Base-by-base conservation (phyloP, 2,329 filamentous ascomycete species). In the Penicillium concentricum region DNA sequence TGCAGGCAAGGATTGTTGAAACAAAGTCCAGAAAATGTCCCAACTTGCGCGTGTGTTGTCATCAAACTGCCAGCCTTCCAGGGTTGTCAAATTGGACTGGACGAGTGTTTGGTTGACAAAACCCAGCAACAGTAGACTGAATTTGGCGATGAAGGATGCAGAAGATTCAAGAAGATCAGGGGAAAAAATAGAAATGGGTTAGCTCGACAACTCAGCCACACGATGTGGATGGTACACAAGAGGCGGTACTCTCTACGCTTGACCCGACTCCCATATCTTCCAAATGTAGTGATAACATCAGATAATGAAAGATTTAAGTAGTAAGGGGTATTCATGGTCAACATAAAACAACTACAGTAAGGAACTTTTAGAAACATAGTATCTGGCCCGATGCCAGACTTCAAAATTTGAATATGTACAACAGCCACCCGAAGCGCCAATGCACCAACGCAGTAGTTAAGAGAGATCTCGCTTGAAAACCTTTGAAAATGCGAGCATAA, bases 1-100 rank as follows among this genome's bases (percentile, higher is more conserved):
- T 63, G 24, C 63, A 62, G 20, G 61, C 59, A 49, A 64, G 41
- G 4, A 65, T 62, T 41, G 51, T 57, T 10, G 56, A 51, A 12
- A 62, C 38, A 44, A 62, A 16, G 55, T 39, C 63, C 61, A 61
- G 16, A 65, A 16, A 28, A 66, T 65, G 16, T 60, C 62, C 58
- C 56, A 62, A 26, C 43, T 51, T 22, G 58, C 61, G 13, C 60
- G 56, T 24, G 37, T 44, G 22, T 51, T 53, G 16, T 44, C 59
- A 34, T 57, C 51, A 5, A 61, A 42, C 30, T 61, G 53, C 58
- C 57, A 61, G 32, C 53, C 35, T 22, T 51, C 35, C n/a, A 55
- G 38, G 35, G 58, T 48, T n/a, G 42, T 56, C 8, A 45, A 57
- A 39, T 42, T 54, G 28, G 56, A 51, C 32, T 47, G 30, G 20